Conservation (phyloP, 2,329 filamentous ascomycete species). For the Elsinoe batatas region DNA sequence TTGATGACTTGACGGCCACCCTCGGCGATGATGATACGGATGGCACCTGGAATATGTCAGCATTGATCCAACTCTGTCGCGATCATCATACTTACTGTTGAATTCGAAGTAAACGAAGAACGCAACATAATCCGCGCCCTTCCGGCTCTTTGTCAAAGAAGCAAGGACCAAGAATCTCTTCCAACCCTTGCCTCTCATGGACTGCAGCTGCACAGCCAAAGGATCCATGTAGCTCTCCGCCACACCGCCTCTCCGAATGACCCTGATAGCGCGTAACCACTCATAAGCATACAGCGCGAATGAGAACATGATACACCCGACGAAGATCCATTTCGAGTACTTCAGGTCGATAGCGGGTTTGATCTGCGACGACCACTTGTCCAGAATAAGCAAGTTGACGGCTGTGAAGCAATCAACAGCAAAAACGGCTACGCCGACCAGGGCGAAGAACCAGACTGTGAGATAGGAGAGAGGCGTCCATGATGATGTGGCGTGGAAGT, state of each 20-base stretch:
- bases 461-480: slow-evolving; percentile 69
- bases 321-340: slow-evolving; percentile 91
- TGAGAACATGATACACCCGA: slow-evolving; percentile 81
- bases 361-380: slow-evolving; percentile 79
- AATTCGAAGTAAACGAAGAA: slow-evolving; percentile 84
- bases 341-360: slow-evolving; percentile 65
- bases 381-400: slow-evolving; percentile 79
- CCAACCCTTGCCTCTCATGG: slow-evolving; percentile 73
- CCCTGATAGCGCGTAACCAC: slow-evolving; percentile 66
- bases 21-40: slow-evolving; percentile 81
- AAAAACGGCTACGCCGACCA: slow-evolving; percentile 76
- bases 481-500: slow-evolving; percentile 78
- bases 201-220: slow-evolving; percentile 74
- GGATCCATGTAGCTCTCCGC: slow-evolving; percentile 87
- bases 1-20: slow-evolving; percentile 89
- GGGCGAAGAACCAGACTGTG: slow-evolving; percentile 71
- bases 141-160: slow-evolving; percentile 80
- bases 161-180: slow-evolving; percentile 87
- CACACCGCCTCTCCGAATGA: slow-evolving; percentile 76
- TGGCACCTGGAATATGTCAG: slow-evolving; percentile 54
- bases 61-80: not conserved
- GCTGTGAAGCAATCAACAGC: slow-evolving; percentile 87
- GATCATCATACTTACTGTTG: slow-evolving; percentile 37
- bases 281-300: slow-evolving; percentile 74
- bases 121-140: slow-evolving; percentile 81